phyloP scores from a whole-genome alignment of 208 protist genomes.

The Crithidia mellificae region DNA sequence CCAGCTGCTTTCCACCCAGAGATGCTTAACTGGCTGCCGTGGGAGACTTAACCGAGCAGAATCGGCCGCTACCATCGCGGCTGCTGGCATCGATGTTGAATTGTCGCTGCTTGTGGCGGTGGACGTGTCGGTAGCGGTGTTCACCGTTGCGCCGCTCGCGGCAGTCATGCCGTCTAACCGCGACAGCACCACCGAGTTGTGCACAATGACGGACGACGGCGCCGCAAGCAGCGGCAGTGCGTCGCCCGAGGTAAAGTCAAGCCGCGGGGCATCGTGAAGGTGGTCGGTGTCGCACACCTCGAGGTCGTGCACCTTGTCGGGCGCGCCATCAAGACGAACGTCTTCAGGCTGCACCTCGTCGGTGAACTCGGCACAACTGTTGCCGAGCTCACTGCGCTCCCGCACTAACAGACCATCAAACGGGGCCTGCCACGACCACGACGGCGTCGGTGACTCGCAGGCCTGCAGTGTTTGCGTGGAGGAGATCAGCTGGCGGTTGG shows the following conservation, averaged over 20 bases:
- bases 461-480: constrained; percentile 30
- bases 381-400: not conserved
- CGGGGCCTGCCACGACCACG: constrained; percentile 27
- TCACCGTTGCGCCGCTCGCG: constrained; percentile 6
- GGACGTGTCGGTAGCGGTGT: not conserved
- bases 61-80: too few species aligned
- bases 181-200: constrained; percentile 28
- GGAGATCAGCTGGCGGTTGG: constrained; percentile 41
- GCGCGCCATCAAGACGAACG: too few species aligned
- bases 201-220: constrained; percentile 31
- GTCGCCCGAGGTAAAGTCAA: constrained; percentile 25
- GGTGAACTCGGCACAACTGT: not conserved
- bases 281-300: not conserved
- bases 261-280: not conserved
- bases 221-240: constrained; percentile 35
- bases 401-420: constrained; percentile 28
- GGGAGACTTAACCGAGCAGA: too few species aligned
- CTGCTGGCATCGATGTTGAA: too few species aligned
- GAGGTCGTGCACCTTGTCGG: not conserved
- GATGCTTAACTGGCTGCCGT: constrained; percentile 10
- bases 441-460: constrained; percentile 27
- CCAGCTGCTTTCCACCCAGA: constrained; percentile 59
- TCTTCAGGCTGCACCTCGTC: not conserved
- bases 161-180: constrained; percentile 28
- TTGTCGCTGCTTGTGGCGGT: too few species aligned